Conservation (phyloP, 371 early-diverging fungal genomes). For the Mucor sp. region DNA sequence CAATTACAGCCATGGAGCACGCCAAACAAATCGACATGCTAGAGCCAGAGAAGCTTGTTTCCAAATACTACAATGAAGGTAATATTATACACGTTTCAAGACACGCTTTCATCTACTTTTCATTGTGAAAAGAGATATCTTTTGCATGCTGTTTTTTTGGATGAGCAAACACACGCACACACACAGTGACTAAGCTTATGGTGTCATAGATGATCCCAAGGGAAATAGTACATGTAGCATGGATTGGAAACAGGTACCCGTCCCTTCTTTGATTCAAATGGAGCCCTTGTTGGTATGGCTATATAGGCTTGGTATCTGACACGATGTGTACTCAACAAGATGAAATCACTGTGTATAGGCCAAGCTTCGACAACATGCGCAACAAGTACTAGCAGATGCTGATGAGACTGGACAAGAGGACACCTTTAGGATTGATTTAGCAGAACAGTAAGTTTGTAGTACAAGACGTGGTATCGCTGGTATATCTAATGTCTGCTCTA, state of each 20-base stretch:
- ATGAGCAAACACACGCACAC: neutral
- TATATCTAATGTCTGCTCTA: slow-evolving; percentile 22
- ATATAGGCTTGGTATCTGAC: neutral
- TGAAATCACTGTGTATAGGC: slow-evolving; percentile 5
- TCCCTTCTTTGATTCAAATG: slow-evolving; percentile 9
- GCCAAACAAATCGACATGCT: slow-evolving; percentile 35
- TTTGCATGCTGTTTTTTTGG: neutral
- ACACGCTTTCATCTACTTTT: neutral
- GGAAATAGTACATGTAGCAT: neutral
- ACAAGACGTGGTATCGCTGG: too few species aligned
- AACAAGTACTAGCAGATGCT: slow-evolving; percentile 15
- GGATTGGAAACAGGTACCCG: slow-evolving; percentile 8
- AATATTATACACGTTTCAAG: neutral
- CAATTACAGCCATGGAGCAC: slow-evolving; percentile 21
- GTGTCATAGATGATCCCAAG: slow-evolving; percentile 9
- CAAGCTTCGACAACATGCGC: slow-evolving; percentile 4
- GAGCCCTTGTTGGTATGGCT: slow-evolving; percentile 15
- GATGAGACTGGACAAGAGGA: slow-evolving; percentile 13
- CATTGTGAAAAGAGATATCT: slow-evolving; percentile 9
- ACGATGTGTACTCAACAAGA: neutral
- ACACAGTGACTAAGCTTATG: neutral
- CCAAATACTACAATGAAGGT: slow-evolving; percentile 51
- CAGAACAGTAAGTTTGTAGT: slow-evolving; percentile 34
- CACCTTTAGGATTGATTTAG: slow-evolving; percentile 20
- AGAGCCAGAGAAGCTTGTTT: slow-evolving; percentile 41